Evolutionary conservation across 306 rosid species (phyloP).

Genomic region (Echinosophora koreensis): DNA sequence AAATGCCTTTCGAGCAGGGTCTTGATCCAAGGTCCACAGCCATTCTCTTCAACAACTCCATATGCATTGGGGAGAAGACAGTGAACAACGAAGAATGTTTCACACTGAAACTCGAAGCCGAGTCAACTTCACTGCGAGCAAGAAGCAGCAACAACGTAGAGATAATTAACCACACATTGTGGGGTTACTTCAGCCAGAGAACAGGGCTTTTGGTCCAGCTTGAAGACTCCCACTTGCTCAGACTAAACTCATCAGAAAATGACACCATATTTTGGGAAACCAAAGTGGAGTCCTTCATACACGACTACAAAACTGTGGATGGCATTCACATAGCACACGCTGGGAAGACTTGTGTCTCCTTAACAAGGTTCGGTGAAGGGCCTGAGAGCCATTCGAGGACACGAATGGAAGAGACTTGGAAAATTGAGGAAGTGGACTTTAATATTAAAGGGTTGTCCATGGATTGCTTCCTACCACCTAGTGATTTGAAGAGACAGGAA

Average conservation of each 20-base stretch:
- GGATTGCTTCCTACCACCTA: constrained; percentile 87
- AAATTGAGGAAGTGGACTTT: constrained; percentile 91
- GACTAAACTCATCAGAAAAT: constrained; percentile 58
- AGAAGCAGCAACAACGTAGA: constrained; percentile 81
- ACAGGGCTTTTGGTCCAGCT: constrained; percentile 82
- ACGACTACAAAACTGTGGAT: constrained; percentile 75
- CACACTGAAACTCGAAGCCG: constrained; percentile 78
- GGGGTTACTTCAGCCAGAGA: constrained; percentile 91
- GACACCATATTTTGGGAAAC: constrained; percentile 84
- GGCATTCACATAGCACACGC: constrained; percentile 80
- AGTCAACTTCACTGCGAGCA: constrained; percentile 59
- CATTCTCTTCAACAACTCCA: constrained; percentile 70
- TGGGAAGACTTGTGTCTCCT: constrained; percentile 69
- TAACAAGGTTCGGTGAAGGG: constrained; percentile 76
- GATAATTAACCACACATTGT: constrained; percentile 75
- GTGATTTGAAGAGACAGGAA: constrained; percentile 76
- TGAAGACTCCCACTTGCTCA: constrained; percentile 77
- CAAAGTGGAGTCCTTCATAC: constrained; percentile 70
- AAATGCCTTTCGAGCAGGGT: constrained; percentile 60
- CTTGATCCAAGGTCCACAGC: constrained; percentile 90
- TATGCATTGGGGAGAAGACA: constrained; percentile 84
- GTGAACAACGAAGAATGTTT: constrained; percentile 81
- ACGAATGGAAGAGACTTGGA: constrained; percentile 80
- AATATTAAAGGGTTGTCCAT: constrained; percentile 81
- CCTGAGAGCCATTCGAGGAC: constrained; percentile 71